phyloP scores from a whole-genome alignment of 2,329 filamentous ascomycete genomes.

The Aspergillus hiratsukae region DNA sequence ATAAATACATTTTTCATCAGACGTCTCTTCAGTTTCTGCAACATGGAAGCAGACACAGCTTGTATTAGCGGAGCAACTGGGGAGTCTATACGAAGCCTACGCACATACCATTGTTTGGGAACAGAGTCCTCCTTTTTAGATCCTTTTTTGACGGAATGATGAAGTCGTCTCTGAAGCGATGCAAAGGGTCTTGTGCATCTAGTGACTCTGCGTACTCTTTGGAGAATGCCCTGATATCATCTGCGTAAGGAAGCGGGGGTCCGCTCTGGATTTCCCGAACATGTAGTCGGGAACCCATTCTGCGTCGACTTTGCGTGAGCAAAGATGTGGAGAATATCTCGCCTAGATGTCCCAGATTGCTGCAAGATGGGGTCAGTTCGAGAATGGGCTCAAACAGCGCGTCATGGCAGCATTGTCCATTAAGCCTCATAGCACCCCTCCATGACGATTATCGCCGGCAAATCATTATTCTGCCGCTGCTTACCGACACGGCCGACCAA shows the following conservation, averaged over 20 bases:
- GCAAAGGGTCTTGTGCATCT: slow-evolving; percentile 59
- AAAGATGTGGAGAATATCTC: background rate
- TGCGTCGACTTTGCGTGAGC: background rate
- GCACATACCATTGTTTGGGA: slow-evolving; percentile 24
- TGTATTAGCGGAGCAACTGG: background rate
- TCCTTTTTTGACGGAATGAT: slow-evolving; percentile 71
- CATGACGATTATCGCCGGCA: slow-evolving; percentile 7
- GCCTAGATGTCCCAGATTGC: background rate
- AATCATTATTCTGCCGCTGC: slow-evolving; percentile 27
- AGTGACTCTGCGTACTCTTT: slow-evolving; percentile 45
- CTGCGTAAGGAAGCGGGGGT: slow-evolving; percentile 26
- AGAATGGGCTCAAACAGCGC: background rate
- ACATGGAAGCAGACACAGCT: background rate
- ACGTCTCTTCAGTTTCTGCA: slow-evolving; percentile 23
- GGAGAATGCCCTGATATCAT: slow-evolving; percentile 32
- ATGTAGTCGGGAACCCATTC: slow-evolving; percentile 28
- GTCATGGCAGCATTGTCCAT: background rate
- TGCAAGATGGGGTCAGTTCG: background rate
- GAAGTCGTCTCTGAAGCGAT: slow-evolving; percentile 64
- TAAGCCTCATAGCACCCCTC: background rate
- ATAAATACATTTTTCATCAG: slow-evolving; percentile 60
- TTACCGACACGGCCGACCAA: slow-evolving; percentile 25
- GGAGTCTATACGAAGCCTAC: background rate
- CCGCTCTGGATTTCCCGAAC: slow-evolving; percentile 23
- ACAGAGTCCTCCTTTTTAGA: slow-evolving; percentile 59